Base-by-base conservation (phyloP, 805 yeast genomes). In the Lachancea quebecensis region DNA sequence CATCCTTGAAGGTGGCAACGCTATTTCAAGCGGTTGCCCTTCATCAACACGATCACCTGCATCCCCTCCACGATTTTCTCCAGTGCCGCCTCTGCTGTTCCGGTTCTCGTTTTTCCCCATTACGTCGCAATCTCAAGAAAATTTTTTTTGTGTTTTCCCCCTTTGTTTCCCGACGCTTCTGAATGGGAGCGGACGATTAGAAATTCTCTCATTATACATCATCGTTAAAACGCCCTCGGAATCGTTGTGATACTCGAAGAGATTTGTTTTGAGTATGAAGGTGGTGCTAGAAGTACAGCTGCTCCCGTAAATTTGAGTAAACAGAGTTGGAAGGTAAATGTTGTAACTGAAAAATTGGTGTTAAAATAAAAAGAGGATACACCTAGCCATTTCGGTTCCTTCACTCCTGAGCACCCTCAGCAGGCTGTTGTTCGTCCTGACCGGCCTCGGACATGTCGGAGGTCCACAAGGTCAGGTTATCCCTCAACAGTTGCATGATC, bases 401-500 rank as follows among this genome's bases (percentile, higher is more conserved):
- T 21, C 25, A 40, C 38, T 40, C 45, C 39, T 48, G 47, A 12
- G 56, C 62, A 44, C 67, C 62, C 44, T 59, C 67, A 39, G 61
- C 50, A 43, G 57, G 66, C 42, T 64, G 60, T 43, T 58, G 65
- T 52, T 77, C 83, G 47, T 78, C 81, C 60, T 75, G 80, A 52
- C 79, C 80, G 50, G 89, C 82, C 70, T 85, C 91, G 42, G 90
- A 82, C 83, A 87, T 85, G 67, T 88, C 96, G 41, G 86, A 81
- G 57, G 96, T 89, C 99, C 99, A 91, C 75, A 91, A 81, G 56
- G 98, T 91, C 75, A 91, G 78, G 81, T 91, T 91, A 74, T 93
- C 98, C 76, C 97, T 85, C 69, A 93, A 82, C 69, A 93, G 82
- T 81, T 93, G 98, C 99, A 93, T 93, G 67, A 93, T 93, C 69